Evolutionary conservation across 2,329 filamentous ascomycete genomes (phyloP).

Genomic region (Cercospora sesami): DNA sequence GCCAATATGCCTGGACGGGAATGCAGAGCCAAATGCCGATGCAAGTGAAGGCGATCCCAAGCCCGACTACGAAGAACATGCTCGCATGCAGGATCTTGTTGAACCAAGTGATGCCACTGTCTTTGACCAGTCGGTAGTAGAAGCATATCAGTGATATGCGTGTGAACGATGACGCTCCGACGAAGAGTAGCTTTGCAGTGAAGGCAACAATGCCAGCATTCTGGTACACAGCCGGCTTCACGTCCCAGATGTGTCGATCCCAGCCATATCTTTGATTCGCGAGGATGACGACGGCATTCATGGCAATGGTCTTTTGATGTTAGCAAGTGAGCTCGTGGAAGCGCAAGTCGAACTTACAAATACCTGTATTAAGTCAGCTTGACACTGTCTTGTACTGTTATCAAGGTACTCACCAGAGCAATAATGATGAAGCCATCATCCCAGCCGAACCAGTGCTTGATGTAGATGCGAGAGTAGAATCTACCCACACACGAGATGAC

Average conservation of each 20-base stretch:
- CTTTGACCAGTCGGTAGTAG: slow-evolving; percentile 48
- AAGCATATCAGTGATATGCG: slow-evolving; percentile 48
- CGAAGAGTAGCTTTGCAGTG: slow-evolving; percentile 46
- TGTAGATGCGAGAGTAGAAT: slow-evolving; percentile 43
- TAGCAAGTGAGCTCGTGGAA: background rate
- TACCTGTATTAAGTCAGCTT: background rate
- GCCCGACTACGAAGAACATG: slow-evolving; percentile 40
- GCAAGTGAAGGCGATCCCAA: slow-evolving; percentile 43
- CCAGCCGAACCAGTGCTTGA: slow-evolving; percentile 47
- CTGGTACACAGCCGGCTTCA: slow-evolving; percentile 23
- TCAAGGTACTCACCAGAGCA: slow-evolving; percentile 38
- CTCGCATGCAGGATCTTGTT: slow-evolving; percentile 43
- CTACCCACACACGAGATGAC: slow-evolving; percentile 41
- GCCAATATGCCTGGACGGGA: slow-evolving; percentile 45
- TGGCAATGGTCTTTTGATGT: slow-evolving; percentile 36
- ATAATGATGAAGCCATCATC: slow-evolving; percentile 47
- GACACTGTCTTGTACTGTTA: background rate
- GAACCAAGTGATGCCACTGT: slow-evolving; percentile 45
- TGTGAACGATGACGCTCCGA: slow-evolving; percentile 46
- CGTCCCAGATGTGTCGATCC: slow-evolving; percentile 33
- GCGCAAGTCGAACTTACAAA: slow-evolving; percentile 12
- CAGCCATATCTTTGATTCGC: slow-evolving; percentile 46
- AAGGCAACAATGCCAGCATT: slow-evolving; percentile 44
- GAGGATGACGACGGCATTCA: slow-evolving; percentile 44
- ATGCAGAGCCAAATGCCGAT: slow-evolving; percentile 44